These are phyloP conservation scores for Pluteus cervinus DNA, from an alignment of 768 basidiomycete species.

Conservation along the genomic window DNA sequence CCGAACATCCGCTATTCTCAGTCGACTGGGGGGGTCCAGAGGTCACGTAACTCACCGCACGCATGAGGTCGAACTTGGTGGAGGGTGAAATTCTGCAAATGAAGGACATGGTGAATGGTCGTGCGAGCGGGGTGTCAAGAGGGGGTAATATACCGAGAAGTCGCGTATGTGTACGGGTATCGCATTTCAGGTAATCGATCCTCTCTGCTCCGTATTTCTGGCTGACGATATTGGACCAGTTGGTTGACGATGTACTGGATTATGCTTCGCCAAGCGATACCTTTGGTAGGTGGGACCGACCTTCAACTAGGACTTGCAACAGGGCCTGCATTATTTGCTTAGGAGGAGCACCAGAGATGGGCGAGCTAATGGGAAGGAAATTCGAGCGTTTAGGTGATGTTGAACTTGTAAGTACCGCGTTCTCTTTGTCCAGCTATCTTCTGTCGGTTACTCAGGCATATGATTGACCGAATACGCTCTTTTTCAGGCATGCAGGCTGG, in stretches of 20 bases:
- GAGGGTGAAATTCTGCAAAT: conserved; percentile 93
- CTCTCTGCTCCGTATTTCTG: too few species aligned
- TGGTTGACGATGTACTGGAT: conserved; percentile 94
- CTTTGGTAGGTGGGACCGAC: conserved; percentile 86
- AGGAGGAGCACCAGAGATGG: conserved; percentile 92
- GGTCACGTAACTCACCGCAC: conserved; percentile 84
- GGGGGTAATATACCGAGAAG: conserved; percentile 86
- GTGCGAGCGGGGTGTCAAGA: conserved; percentile 81
- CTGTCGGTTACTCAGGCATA: conserved; percentile 57
- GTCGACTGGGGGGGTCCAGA: conserved; percentile 76
- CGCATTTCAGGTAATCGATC: conserved; percentile 95
- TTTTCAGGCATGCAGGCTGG: too few species aligned
- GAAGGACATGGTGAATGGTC: conserved; percentile 57
- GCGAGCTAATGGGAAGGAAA: conserved; percentile 76
- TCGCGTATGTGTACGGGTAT: conserved; percentile 98
- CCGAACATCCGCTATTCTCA: conserved; percentile 74
- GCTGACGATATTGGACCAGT: conserved; percentile 51
- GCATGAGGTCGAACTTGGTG: conserved; percentile 82
- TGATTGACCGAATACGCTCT: conserved; percentile 63
- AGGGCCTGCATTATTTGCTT: conserved; percentile 90
- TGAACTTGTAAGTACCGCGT: conserved; percentile 47
- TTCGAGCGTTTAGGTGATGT: conserved; percentile 84
- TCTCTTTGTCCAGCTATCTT: conserved; percentile 2
- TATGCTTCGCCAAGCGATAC: conserved; percentile 72
- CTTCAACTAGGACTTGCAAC: conserved; percentile 83